Evolutionary conservation across 768 basidiomycete genomes (phyloP).

Genomic region (Hygrophorus russula): DNA sequence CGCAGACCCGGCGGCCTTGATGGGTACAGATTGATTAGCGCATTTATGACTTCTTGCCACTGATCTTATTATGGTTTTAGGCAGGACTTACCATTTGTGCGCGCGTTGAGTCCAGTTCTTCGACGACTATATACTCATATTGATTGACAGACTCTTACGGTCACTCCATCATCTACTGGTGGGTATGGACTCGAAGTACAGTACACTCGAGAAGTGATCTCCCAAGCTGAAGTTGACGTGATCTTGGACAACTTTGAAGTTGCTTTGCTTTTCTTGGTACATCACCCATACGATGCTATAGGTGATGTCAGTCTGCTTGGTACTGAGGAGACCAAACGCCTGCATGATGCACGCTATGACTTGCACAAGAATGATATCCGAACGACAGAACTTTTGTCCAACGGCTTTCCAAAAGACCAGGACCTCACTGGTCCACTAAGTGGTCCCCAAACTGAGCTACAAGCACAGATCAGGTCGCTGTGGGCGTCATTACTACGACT

Average conservation of each 20-base stretch:
- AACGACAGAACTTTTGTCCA: neutral
- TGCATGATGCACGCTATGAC: neutral
- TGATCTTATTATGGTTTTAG: neutral
- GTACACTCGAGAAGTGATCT: no score
- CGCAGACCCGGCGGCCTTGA: neutral
- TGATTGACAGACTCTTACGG: neutral
- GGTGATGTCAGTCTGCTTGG: neutral
- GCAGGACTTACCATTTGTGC: no score
- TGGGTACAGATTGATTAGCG: neutral
- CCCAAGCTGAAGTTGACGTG: no score
- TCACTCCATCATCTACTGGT: neutral
- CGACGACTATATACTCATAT: neutral
- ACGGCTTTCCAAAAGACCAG: no score
- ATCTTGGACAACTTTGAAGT: constrained; percentile 1
- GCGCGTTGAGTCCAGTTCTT: neutral
- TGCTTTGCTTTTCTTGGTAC: neutral
- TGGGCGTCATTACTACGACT: neutral
- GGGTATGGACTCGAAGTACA: no score
- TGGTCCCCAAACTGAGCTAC: neutral
- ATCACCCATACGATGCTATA: no score
- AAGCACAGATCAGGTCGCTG: neutral
- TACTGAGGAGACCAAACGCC: neutral
- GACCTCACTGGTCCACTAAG: no score
- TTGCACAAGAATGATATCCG: neutral
- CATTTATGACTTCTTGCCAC: neutral